Percentiles rank a stretch among this genome's conserved stretches.
Evolutionary conservation across 2,329 filamentous ascomycete species (phyloP).

Genomic region (Malbranchea zuffiana): DNA sequence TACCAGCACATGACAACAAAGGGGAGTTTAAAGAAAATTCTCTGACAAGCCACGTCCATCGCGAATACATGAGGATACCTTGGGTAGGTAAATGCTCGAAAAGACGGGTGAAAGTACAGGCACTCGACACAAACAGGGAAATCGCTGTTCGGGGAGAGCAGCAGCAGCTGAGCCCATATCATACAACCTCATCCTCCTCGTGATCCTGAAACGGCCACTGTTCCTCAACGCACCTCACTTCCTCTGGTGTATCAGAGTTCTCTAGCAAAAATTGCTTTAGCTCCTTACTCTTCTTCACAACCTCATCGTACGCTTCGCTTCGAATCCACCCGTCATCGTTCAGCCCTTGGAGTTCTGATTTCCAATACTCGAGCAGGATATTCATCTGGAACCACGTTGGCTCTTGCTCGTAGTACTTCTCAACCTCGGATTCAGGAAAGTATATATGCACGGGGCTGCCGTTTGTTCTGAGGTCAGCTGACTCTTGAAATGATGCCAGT

Average conservation of each 20-base stretch:
- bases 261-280: conserved; percentile 9
- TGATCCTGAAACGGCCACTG: conserved; percentile 13
- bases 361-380: conserved; percentile 16
- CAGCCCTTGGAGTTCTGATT: conserved; percentile 13
- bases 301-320: conserved; percentile 8
- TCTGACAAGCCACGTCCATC: no score
- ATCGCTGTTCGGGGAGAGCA: no score
- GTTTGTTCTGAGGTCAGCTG: conserved; percentile 9
- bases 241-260: conserved; percentile 7
- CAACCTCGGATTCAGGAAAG: conserved; percentile 11
- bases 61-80: no score
- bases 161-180: no score
- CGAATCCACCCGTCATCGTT: conserved; percentile 9
- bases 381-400: conserved; percentile 18
- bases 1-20: no score
- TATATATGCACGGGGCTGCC: conserved; percentile 12
- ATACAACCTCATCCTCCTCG: conserved; percentile 10
- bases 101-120: no score
- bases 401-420: conserved; percentile 15
- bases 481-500: conserved; percentile 12
- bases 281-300: conserved; percentile 7
- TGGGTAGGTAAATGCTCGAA: no score
- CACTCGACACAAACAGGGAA: no score
- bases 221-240: conserved; percentile 8
- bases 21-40: no score